Percentiles rank a stretch among this genome's conserved stretches.
phyloP scores from a whole-genome alignment of 2,329 filamentous ascomycete genomes.

The Ophiostoma sp. region DNA sequence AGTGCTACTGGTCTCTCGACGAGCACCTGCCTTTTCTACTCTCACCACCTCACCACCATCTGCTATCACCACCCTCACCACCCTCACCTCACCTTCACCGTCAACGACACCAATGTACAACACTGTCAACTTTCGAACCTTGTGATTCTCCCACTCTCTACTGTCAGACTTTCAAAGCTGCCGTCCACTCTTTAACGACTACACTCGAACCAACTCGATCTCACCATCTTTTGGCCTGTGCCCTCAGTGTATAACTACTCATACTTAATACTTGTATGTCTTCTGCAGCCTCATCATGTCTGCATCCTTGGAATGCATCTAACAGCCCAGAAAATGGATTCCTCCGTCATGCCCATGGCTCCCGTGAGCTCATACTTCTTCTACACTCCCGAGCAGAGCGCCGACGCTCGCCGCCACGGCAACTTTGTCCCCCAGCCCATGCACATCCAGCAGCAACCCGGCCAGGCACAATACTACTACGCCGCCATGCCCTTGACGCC shows the following conservation, averaged over 20 bases:
- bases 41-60: conserved; percentile 20
- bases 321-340: conserved; percentile 52
- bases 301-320: conserved; percentile 19
- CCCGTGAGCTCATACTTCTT: conserved; percentile 76
- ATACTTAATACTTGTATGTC: conserved; percentile 24
- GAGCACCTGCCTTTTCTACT: conserved; percentile 18
- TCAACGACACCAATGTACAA: conserved; percentile 25
- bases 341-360: conserved; percentile 58
- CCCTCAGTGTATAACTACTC: conserved; percentile 31
- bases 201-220: conserved; percentile 31
- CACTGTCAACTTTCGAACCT: conserved; percentile 27
- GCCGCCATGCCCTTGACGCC: conserved; percentile 51
- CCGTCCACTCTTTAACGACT: conserved; percentile 43
- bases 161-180: conserved; percentile 33
- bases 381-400: conserved; percentile 71
- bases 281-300: neutral
- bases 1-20: conserved; percentile 25
- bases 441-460: conserved; percentile 48
- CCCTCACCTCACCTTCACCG: neutral
- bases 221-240: conserved; percentile 36
- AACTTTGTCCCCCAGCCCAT: conserved; percentile 63
- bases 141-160: conserved; percentile 20
- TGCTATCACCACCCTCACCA: neutral
- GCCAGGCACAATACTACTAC: conserved; percentile 18
- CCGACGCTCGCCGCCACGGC: conserved; percentile 67